Conservation (phyloP, 352 stramenopile genomes). For the Phytophthora pluvialis region DNA sequence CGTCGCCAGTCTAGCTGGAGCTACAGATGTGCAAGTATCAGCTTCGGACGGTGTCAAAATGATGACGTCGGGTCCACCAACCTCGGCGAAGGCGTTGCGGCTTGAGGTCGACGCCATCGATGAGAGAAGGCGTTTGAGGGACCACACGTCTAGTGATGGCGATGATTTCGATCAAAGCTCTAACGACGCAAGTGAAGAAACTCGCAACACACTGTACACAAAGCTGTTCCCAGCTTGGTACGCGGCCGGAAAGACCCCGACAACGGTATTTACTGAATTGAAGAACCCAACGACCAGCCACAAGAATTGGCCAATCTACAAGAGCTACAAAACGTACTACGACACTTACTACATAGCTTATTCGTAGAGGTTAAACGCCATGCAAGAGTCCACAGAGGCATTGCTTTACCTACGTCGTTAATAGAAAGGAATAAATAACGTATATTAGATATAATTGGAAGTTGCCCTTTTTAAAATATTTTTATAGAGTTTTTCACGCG, state of each 20-base stretch:
- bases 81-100: neutral
- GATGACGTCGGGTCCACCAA: neutral
- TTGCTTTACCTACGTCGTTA: no score
- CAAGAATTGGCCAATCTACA: constrained; percentile 6
- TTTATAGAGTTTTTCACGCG: no score
- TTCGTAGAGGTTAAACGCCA: neutral
- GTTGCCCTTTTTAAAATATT: no score
- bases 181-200: neutral
- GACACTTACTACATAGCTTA: neutral
- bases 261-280: neutral
- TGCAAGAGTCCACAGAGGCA: no score
- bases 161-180: neutral
- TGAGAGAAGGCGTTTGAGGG: neutral
- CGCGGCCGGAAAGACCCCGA: neutral
- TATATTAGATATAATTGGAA: no score
- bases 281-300: neutral
- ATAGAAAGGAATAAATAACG: no score
- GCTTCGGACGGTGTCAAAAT: neutral
- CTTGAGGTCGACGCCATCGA: neutral
- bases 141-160: neutral
- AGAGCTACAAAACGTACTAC: constrained; percentile 4
- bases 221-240: neutral
- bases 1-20: neutral
- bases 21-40: neutral
- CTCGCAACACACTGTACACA: neutral